phyloP scores from a whole-genome alignment of 108 stramenopile genomes.

The Nannochloropsis salina region DNA sequence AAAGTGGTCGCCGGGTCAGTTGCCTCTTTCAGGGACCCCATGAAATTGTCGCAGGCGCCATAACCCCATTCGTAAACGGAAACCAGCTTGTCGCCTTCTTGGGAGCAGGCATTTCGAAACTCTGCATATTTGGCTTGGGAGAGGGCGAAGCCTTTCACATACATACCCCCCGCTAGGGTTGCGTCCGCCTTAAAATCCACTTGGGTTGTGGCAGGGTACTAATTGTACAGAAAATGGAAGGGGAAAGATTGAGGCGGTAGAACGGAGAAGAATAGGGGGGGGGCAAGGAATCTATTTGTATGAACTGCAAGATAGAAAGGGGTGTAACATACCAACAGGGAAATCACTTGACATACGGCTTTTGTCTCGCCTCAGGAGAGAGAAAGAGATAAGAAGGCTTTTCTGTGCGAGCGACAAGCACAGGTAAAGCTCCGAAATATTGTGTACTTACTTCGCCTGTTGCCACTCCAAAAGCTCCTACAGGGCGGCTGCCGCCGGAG shows the following conservation, averaged over 20 bases:
- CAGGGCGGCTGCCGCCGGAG: not conserved
- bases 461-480: not conserved
- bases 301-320: too few relatives aligned
- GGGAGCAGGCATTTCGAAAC: not conserved
- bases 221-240: too few relatives aligned
- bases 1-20: not conserved
- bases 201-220: not conserved
- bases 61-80: constrained; percentile 3
- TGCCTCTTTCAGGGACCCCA: not conserved
- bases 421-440: too few relatives aligned
- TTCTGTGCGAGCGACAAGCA: not conserved
- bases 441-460: not conserved
- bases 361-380: too few relatives aligned
- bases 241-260: too few relatives aligned
- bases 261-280: too few relatives aligned
- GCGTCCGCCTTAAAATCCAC: constrained; percentile 15
- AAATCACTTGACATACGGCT: too few relatives aligned
- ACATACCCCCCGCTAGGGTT: not conserved
- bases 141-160: not conserved
- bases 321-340: too few relatives aligned
- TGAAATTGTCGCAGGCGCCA: not conserved
- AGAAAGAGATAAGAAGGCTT: not conserved
- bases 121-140: not conserved
- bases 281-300: too few relatives aligned
- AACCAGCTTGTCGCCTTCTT: not conserved